Base-by-base conservation (phyloP, 2,329 filamentous ascomycete genomes). In the Fusarium nelsonii region DNA sequence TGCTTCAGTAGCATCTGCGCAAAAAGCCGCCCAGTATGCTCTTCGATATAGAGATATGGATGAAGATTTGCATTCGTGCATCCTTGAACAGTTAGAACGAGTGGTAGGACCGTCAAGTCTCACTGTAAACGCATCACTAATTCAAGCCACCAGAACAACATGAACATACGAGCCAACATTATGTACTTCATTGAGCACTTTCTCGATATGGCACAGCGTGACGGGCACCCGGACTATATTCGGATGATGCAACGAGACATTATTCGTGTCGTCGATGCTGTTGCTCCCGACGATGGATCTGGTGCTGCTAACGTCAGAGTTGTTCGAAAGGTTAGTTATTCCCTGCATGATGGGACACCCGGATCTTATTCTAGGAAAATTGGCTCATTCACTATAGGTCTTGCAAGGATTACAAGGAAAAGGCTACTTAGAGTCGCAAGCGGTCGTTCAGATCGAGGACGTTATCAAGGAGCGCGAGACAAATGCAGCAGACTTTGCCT, bases 131-230 rank as follows among this genome's bases (percentile, higher is more conserved):
- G 34, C 36, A 43, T 39, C 36, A 15, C 71, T 70, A 36, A 72
- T 45, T 12, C 26, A 28, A n/a, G 62, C 56, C 10, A 32, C 33
- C 49, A 94, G 88, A 97, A 93, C 72, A 95, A 92, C 71, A 97
- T 99, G 92, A 99, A 99, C 81, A 97, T 91, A 52, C 88, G 95
- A 64, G 97, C 96, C 62, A 99, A 99, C 78, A 98, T 99, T 79
- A 97, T 99, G 92, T 99, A 97, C 81, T 99, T 99, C 80, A 91
- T 99, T 76, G 95, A 98, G 76, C 92, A 95, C 73, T 92, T 99
- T 72, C 92, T 97, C 77, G 95, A 98, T 77, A 86, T 93, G 81
- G 92, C 93, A 23, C 86, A 88, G 67, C 91, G 90, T 70, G 92
- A 93, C 70, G 88, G 89, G 68, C 90, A 96, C 73, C 82, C 87